Evolutionary conservation across 345 rosid species (phyloP), one percentile per base, ranked within the genome.

Genomic region (Carallia brachiata): DNA sequence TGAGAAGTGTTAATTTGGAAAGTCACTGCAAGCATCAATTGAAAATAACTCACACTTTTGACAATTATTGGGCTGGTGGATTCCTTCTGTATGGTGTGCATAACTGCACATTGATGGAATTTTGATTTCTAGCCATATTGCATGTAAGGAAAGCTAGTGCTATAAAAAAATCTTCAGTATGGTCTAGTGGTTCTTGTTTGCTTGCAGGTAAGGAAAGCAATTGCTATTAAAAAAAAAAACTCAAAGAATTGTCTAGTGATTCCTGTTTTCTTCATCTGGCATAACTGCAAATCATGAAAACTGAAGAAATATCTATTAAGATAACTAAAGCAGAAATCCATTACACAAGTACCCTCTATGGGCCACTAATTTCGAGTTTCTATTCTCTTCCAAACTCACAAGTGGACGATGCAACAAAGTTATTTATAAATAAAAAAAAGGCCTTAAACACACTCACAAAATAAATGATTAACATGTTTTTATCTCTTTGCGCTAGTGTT

Each of bases 131-230:
- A n/a, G 39, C 40, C 69, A 7, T 44, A n/a, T 53, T 71, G 63
- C 50, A 68, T 30, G 39, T 57, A n/a, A 13, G 63, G 72, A 44
- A 70, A 61, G 73, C 34, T 62, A n/a, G 47, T 48, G 17, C 27
- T 32, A 32, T 32, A 32, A 32, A 32, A 32, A 32, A 74, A 59
- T n/a, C 91, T 88, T 59, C 91, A 87, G 78, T 67, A 78, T 13
- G 86, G 83, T 69, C 91, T 84, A 36, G 68, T 66, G 62, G 19
- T 56, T 36, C 32, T 56, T 36, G 36, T 44, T 18, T 65, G 50
- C 15, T 47, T 19, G 23, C 19, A 67, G 85, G 37, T 77, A 85
- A 16, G 88, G 52, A 63, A 50, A 74, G 75, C 73, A 70, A 15
- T 52, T 23, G 28, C 44, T 66, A 31, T 63, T 2, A 56, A 74